Base-by-base conservation (phyloP, 306 rosid species). In the Fagus sylvatica region DNA sequence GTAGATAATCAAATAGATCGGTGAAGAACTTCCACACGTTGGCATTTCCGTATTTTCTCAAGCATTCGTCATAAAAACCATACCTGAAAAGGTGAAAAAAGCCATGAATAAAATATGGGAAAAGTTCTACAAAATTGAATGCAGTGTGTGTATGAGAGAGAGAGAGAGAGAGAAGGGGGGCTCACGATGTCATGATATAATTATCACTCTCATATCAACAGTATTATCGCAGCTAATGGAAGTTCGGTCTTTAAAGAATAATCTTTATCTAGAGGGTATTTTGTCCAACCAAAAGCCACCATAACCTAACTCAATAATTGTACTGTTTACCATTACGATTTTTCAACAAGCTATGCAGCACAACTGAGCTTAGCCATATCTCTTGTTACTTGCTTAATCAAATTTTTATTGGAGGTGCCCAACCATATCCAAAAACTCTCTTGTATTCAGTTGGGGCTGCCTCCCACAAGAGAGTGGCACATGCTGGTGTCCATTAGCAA, bases 51-150 rank as follows among this genome's bases (percentile, higher is more conserved):
- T 94, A 94, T 82, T 94, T 94, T 88, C 98, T 88, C 89, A 94
- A 92, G 86, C 98, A 94, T 83, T 94, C 98, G 6, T 94, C 98
- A n/a, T 94, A 94, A 83, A 94, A 94, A 61, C 98, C 98, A 90
- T 94, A 94, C 90, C 98, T 94, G 94, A 87, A 78, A 86, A 71
- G 30, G 73, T 73, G 62, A 36, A 53, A 73, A 40, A 69, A 41
- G 72, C 39, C 60, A 83, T 64, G 86, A 81, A 78, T 40, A 30
- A 13, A 53, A 72, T 69, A 56, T 60, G 73, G 82, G 51, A 53
- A 69, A 74, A 42, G 3, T 77, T 11, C 79, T 53, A 62, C 76
- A 56, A 75, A 59, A 71, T 16, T 49, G 41, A 49, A 7, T 33
- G 42, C 9, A 34, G 39, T 69, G 42, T 19, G 46, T 66, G 78